phyloP scores from a whole-genome alignment of 2,329 filamentous ascomycete species.

The Fusarium penzigii region DNA sequence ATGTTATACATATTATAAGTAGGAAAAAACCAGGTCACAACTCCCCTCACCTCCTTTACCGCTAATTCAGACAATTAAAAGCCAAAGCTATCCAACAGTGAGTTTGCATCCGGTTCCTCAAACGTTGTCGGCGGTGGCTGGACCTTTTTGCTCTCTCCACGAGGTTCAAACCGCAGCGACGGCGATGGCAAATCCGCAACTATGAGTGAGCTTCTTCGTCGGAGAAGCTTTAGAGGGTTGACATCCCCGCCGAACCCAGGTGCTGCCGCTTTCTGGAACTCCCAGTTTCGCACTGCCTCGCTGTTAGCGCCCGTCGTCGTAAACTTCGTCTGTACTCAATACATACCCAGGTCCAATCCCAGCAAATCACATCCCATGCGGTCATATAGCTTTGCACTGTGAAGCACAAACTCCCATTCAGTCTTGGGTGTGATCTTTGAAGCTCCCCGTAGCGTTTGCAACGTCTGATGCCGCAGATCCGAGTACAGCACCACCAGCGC shows the following conservation, averaged over 20 bases:
- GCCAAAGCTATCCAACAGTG: constrained; percentile 89
- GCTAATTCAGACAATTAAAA: constrained; percentile 56
- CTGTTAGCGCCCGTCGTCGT: constrained; percentile 14
- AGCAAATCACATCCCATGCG: constrained; percentile 93
- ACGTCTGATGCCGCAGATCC: constrained; percentile 76
- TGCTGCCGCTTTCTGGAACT: constrained; percentile 63
- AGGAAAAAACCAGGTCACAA: background rate
- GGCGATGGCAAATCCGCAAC: constrained; percentile 69
- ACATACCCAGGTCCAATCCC: constrained; percentile 76
- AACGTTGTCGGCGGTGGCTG: constrained; percentile 75
- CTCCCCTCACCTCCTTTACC: background rate
- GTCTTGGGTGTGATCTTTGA: constrained; percentile 75
- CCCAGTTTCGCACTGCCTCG: constrained; percentile 71
- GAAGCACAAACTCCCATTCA: constrained; percentile 87
- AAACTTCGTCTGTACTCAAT: constrained; percentile 11
- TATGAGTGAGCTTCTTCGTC: constrained; percentile 74
- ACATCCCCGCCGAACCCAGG: constrained; percentile 46
- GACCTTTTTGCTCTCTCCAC: constrained; percentile 38
- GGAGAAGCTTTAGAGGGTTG: constrained; percentile 68
- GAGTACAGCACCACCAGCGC: constrained; percentile 85
- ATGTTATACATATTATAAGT: too few species aligned
- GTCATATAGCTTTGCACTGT: constrained; percentile 81
- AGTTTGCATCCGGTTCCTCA: constrained; percentile 87
- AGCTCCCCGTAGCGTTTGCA: constrained; percentile 84
- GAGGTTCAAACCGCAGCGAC: constrained; percentile 43